These are phyloP conservation scores for Draba incana DNA, from an alignment of 345 rosid species.

Conservation along the genomic window DNA sequence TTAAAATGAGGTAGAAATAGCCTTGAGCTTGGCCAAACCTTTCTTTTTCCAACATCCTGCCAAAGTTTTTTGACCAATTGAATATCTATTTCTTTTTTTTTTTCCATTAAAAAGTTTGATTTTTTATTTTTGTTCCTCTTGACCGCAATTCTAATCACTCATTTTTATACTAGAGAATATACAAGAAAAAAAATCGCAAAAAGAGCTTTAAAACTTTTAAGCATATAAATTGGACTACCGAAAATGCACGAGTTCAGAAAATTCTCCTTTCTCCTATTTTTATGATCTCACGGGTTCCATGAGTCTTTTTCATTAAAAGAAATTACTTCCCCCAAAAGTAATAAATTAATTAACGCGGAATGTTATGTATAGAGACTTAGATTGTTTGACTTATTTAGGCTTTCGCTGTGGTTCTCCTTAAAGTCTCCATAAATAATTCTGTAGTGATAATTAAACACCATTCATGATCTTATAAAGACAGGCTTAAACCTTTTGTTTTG, in stretches of 20 bases:
- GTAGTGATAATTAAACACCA: neutral
- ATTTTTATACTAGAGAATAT: neutral
- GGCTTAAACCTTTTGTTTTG: neutral
- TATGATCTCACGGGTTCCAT: neutral
- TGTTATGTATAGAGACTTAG: neutral
- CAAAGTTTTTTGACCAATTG: neutral
- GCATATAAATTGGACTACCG: neutral
- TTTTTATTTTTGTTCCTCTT: neutral
- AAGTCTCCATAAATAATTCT: neutral
- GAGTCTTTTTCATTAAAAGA: neutral
- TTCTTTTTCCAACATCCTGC: neutral
- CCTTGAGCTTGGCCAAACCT: neutral
- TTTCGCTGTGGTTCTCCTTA: neutral
- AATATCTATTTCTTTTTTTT: neutral
- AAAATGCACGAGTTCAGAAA: conserved; percentile 5
- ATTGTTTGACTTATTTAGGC: conserved; percentile 3
- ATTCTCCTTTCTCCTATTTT: neutral
- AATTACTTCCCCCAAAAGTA: neutral
- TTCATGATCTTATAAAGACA: neutral
- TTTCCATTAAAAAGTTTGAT: neutral
- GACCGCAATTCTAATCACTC: neutral
- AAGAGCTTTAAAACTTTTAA: neutral
- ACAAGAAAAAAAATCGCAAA: too few relatives aligned
- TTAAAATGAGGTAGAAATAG: neutral
- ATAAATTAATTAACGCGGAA: conserved; percentile 5